Base-by-base conservation (phyloP, 2,329 filamentous ascomycete genomes). In the Celoporthe dispersa region DNA sequence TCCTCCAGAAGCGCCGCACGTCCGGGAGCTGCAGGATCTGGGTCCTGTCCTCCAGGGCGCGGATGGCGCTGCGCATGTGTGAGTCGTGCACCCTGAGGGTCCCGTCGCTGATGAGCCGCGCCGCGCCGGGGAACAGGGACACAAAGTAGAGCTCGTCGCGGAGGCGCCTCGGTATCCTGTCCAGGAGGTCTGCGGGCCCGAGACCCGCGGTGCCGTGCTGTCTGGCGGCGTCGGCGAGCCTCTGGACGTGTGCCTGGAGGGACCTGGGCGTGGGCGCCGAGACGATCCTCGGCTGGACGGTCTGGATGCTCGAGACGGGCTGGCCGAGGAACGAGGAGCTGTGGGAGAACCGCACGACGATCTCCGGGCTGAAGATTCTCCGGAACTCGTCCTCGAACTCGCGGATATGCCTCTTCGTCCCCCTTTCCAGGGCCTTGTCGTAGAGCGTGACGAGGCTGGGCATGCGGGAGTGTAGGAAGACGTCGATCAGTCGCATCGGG, bases 121-220 rank as follows among this genome's bases (percentile, higher is more conserved):
- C 67, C 4, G 67, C 67, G 4, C 64, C 53, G 0, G 70, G 67
- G 33, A 71, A 71, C 31, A 68, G 41, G 0, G 70, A 69, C 6
- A 64, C n/a, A 3, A 71, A 59, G 19, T 69, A 71, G 6, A 71
- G n/a, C 19, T 63, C 48, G 48, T 71, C 48, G 1, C 37, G 61
- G 2, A 60, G 37, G 6, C 48, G 37, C 4, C 37, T 51, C 22
- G 44, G 19, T 0, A 16, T 19, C 16, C 14, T 16, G 37, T 12
- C 39, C 19, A 69, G 66, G 22, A n/a, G 41, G 22, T 64, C 35
- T 1, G 64, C 48, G 12, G 41, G 39, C 14, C 37, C 19, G 31
- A 57, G 19, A 35, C 19, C 16, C 0, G 28, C 25, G 25, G 39
- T 44, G 31, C 33, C 28, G 19, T 39, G 41, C 9, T 22, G 22